Base-by-base conservation (phyloP, 2,329 filamentous ascomycete species). In the Sphaerulina vaccinii region DNA sequence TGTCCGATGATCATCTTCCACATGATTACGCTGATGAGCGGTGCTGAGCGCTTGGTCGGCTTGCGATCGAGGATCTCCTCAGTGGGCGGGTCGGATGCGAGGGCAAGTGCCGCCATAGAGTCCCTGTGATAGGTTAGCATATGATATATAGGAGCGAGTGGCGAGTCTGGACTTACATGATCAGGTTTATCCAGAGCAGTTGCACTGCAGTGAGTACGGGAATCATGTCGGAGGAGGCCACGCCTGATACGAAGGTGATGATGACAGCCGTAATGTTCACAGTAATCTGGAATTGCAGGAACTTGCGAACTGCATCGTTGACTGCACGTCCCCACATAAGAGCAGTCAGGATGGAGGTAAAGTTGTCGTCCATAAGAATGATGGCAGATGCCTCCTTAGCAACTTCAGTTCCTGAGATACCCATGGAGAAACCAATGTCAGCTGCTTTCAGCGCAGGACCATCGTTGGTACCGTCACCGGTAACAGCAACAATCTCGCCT, bases 1-100 rank as follows among this genome's bases (percentile, higher is more conserved):
- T 97, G 90, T 2, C 91, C 92, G 41, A 96, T 80, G 57, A 97
- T 96, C 92, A 97, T 97, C 78, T 97, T 97, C 92, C 92, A 95
- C 92, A 97, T 97, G 15, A 86, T 91, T 29, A 86, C 76, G 1
- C 90, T 95, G 61, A 97, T 92, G 7, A 92, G 75, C 1, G 86
- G 79, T 5, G 85, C 85, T 23, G 81, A 84, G 65, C 89, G 90
- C 3, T 84, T 80, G 47, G 88, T 82, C 1, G 88, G 88, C 70
- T 88, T 90, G 52, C 90, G 83, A 62, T 95, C 76, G 42, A 96
- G 75, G 21, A 95, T 85, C 60, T 83, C 87, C 45, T 87, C 85
- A 5, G 87, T 87, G 0, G 90, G 90, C 13, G 90, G 88, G 67
- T 96, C 90, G 1, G 90, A 96, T 1, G 90, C 90, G 45, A 96